Base-by-base conservation (phyloP, 805 yeast genomes). In the Yarrowia yakushimensis region DNA sequence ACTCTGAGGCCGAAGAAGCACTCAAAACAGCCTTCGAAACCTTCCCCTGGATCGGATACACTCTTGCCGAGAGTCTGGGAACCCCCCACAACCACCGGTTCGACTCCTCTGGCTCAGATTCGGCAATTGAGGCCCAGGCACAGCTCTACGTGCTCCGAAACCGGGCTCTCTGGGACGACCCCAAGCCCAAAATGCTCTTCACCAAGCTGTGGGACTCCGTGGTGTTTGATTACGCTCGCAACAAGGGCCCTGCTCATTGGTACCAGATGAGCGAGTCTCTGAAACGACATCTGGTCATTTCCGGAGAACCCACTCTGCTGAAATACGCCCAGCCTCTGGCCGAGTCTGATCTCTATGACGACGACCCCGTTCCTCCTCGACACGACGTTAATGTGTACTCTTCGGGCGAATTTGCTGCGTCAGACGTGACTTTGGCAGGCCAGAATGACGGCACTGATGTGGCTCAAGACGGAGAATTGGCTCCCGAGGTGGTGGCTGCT, bases 21-120 rank as follows among this genome's bases (percentile, higher is more conserved):
- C 62, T 59, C 39, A 33, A 11, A 12, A 45, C 25, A n/a, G 62
- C 62, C 5, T 43, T 59, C 36, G 23, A 42, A 25, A 59, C 41
- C 10, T 59, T 59, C 43, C 62, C 62, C 9, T 59, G 62, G 62
- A 45, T 59, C 17, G 62, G 54, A 33, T 33, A 43, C 43, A 33
- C 43, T n/a, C 52, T 59, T 23, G 62, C 62, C n/a, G 54, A 59
- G 43, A 36, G 43, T 34, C 61, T 55, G 7, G 37, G 39, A n/a
- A 37, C 42, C 15, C 30, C 22, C n/a, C 34, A 55, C 17, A 37
- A 55, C n/a, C 46, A 55, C 28, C 9, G 48, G 12, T 39, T 39
- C 22, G 46, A 55, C 48, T 27, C 37, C 5, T 41, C 48, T 0
- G 61, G 48, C 43, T 39, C 48, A 2, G 39, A 15, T 39, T 41